phyloP scores from a whole-genome alignment of 2,329 filamentous ascomycete genomes.

The Tolypocladium ophioglossoides region DNA sequence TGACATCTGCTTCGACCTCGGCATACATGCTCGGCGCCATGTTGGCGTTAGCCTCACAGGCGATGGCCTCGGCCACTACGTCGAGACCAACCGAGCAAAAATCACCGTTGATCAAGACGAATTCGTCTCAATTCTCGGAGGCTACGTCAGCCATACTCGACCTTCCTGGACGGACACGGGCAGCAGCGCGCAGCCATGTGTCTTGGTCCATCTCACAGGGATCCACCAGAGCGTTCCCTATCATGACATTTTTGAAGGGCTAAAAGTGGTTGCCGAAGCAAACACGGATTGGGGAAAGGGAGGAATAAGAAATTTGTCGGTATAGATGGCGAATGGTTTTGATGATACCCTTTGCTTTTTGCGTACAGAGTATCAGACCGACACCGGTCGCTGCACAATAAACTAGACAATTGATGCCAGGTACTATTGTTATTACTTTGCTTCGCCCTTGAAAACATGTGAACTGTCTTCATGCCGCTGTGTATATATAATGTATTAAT shows the following conservation, averaged over 20 bases:
- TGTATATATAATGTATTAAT: too few species aligned
- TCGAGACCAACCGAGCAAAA: background rate
- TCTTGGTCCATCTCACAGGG: background rate
- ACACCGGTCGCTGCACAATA: background rate
- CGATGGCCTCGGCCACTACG: background rate
- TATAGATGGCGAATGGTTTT: background rate
- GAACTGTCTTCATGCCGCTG: background rate
- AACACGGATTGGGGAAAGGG: background rate
- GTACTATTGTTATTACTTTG: background rate
- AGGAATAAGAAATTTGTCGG: background rate
- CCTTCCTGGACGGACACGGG: background rate
- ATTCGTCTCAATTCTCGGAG: background rate
- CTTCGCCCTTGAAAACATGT: too few species aligned
- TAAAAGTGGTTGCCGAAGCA: too few species aligned
- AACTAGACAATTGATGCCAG: background rate
- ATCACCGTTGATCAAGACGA: background rate
- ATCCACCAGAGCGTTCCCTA: background rate
- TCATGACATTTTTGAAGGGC: background rate
- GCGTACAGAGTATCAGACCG: background rate
- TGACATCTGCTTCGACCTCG: background rate
- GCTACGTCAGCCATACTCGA: background rate
- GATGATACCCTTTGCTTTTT: background rate
- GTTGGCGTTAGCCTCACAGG: background rate
- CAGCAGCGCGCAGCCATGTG: background rate
- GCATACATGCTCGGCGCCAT: background rate